Conservation (phyloP, 2,329 filamentous ascomycete species). For the Fusarium guadeloupense region DNA sequence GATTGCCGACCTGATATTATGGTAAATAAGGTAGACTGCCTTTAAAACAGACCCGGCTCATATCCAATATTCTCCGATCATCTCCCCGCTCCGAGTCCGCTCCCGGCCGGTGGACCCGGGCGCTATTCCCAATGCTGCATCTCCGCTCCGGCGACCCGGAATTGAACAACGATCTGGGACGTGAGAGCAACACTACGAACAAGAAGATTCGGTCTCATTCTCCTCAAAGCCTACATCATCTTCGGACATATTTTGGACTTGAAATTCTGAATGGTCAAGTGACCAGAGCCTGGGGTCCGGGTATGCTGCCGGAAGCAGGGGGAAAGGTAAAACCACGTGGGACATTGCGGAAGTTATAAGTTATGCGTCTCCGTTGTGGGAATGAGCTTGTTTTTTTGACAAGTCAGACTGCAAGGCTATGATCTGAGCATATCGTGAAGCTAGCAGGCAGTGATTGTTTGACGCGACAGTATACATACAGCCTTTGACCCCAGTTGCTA, state of each 20-base stretch:
- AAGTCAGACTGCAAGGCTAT: neutral
- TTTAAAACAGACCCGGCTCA: neutral
- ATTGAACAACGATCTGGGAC: constrained; percentile 14
- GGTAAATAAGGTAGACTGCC: too few relatives aligned
- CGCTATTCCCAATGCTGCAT: constrained; percentile 23
- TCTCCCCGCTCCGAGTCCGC: constrained; percentile 9
- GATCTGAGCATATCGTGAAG: neutral
- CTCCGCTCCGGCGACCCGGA: constrained; percentile 16
- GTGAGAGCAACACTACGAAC: neutral
- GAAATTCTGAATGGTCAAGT: neutral
- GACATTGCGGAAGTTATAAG: neutral
- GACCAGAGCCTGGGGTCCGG: neutral
- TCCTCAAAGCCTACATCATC: neutral
- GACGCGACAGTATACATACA: neutral
- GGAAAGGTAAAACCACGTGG: neutral
- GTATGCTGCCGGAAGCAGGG: neutral
- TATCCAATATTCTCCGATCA: neutral
- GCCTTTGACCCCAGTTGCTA: neutral
- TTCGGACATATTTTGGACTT: neutral
- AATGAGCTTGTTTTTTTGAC: neutral
- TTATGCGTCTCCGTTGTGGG: neutral
- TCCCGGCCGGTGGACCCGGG: constrained; percentile 5
- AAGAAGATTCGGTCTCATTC: neutral
- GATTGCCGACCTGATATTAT: too few relatives aligned
- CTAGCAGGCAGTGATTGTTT: neutral